Conservation (phyloP, 2,329 filamentous ascomycete species). For the Aspergillus ochraceoroseus region DNA sequence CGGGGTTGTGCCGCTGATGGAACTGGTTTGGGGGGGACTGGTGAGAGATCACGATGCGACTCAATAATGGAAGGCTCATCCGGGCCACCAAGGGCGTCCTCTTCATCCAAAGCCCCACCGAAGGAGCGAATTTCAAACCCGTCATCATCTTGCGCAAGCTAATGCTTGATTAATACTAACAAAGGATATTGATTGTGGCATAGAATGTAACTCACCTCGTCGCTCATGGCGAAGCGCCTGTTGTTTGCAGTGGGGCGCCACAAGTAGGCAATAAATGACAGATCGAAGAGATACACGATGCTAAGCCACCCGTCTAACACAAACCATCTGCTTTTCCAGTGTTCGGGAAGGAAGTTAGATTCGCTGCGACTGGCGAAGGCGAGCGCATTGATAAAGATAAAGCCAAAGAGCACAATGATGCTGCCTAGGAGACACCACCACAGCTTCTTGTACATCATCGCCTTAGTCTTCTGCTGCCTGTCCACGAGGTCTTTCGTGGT, state of each 20-base stretch:
- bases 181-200: background rate
- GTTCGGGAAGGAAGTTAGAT: conserved; percentile 86
- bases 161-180: conserved; percentile 25
- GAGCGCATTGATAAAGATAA: conserved; percentile 98
- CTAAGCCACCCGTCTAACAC: conserved; percentile 96
- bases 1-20: conserved; percentile 50
- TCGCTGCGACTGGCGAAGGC: conserved; percentile 81
- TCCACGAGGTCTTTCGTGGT: conserved; percentile 96
- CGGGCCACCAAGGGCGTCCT: conserved; percentile 46
- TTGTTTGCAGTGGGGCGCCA: conserved; percentile 98
- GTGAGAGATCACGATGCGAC: conserved; percentile 36
- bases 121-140: conserved; percentile 96
- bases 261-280: conserved; percentile 87
- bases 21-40: conserved; percentile 48
- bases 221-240: conserved; percentile 95
- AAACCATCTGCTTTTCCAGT: conserved; percentile 98
- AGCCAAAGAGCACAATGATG: conserved; percentile 92
- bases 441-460: conserved; percentile 93
- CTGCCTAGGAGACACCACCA: conserved; percentile 96
- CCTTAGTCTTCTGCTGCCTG: conserved; percentile 89
- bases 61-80: conserved; percentile 33
- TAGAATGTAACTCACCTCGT: conserved; percentile 58
- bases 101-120: conserved; percentile 66
- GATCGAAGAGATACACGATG: conserved; percentile 89
- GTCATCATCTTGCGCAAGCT: conserved; percentile 95